Evolutionary conservation across 2,329 filamentous ascomycete genomes (phyloP).

Genomic region (Neopestalotiopsis rosae): DNA sequence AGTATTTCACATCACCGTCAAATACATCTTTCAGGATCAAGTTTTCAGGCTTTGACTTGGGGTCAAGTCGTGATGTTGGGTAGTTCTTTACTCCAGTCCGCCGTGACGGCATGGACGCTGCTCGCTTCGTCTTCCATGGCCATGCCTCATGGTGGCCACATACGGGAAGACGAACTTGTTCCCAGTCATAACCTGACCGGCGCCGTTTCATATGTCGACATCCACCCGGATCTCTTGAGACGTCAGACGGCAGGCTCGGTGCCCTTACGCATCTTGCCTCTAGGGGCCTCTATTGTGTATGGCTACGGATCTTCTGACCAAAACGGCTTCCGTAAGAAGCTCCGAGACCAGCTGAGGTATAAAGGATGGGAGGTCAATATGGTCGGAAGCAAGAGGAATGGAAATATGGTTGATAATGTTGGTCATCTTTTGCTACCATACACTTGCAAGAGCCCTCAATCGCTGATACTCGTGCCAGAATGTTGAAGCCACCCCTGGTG

Average conservation of each 20-base stretch:
- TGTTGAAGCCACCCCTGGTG: slow-evolving; percentile 23
- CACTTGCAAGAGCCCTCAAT: not conserved
- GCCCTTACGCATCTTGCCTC: slow-evolving; percentile 16
- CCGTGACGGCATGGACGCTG: not conserved
- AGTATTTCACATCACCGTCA: too few species aligned
- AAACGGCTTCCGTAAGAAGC: slow-evolving; percentile 40
- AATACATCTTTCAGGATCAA: not conserved
- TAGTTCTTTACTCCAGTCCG: not conserved
- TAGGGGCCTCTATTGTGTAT: slow-evolving; percentile 21
- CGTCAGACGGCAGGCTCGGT: not conserved
- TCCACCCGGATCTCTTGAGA: not conserved
- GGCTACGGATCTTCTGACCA: slow-evolving; percentile 41
- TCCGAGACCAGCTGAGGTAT: slow-evolving; percentile 27
- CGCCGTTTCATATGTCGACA: not conserved
- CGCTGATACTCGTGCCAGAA: slow-evolving; percentile 12
- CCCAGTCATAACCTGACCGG: not conserved
- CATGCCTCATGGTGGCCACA: not conserved
- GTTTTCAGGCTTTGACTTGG: not conserved
- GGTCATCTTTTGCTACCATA: slow-evolving; percentile 1
- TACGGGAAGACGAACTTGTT: not conserved
- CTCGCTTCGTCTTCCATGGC: not conserved
- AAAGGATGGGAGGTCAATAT: slow-evolving; percentile 33
- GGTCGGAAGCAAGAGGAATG: slow-evolving; percentile 29
- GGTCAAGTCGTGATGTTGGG: not conserved
- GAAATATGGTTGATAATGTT: slow-evolving; percentile 33